Conservation (phyloP, 164 flowering plant genomes). For the Umbellularia californica region DNA sequence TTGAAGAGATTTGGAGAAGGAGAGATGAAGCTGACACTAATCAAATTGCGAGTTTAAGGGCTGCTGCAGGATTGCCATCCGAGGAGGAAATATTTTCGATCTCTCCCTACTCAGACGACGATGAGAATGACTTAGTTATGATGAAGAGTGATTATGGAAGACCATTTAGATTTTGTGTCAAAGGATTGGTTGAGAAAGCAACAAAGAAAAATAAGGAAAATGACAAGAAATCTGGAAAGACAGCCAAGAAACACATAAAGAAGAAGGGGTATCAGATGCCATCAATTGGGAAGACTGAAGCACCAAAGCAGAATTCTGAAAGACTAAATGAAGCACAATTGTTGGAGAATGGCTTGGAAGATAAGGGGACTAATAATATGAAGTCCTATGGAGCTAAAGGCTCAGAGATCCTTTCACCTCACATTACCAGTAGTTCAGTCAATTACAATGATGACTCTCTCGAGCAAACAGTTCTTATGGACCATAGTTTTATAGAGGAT, state of each 20-base stretch:
- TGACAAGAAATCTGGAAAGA: conserved; percentile 47
- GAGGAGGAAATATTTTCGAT: conserved; percentile 84
- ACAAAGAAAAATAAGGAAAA: conserved; percentile 61
- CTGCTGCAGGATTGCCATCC: conserved; percentile 93
- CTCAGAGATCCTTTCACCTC: conserved; percentile 29
- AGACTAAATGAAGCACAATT: conserved; percentile 30
- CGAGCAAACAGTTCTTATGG: conserved; percentile 12
- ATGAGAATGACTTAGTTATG: conserved; percentile 51
- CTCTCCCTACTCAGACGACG: conserved; percentile 91
- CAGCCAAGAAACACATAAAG: conserved; percentile 45
- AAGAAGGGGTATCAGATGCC: conserved; percentile 45
- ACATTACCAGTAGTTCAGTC: conserved; percentile 32
- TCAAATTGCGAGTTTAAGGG: conserved; percentile 78
- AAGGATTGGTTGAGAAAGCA: conserved; percentile 61
- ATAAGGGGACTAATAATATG: conserved; percentile 35
- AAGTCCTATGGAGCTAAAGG: conserved; percentile 33
- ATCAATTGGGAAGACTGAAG: conserved; percentile 24
- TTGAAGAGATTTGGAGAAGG: conserved; percentile 92
- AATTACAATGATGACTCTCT: conserved; percentile 35
- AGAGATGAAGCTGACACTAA: conserved; percentile 70
- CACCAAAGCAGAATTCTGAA: conserved; percentile 30
- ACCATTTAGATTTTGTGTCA: conserved; percentile 66
- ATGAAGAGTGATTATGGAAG: conserved; percentile 60
- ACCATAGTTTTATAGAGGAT: conserved; percentile 20
- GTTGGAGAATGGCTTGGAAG: conserved; percentile 29